Evolutionary conservation across 768 basidiomycete species (phyloP), one percentile per base, ranked within the genome.

Genomic region (Suillus hirtellus): DNA sequence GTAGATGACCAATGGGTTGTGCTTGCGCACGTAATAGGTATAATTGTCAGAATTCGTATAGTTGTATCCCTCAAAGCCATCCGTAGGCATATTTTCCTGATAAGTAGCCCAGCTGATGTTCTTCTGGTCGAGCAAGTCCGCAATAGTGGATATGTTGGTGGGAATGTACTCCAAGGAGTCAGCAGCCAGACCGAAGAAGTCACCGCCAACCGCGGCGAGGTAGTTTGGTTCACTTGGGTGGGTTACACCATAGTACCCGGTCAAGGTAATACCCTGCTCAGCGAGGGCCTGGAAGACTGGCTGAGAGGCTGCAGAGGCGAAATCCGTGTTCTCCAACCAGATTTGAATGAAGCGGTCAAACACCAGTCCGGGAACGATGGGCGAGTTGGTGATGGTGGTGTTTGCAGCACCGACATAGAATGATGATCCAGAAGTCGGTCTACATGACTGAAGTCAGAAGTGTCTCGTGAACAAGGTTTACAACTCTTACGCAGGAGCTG

Each of bases 201-300:
- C 82, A 44, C 86, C 86, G 19, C 82, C 83, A 11, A 78, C 74
- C 1, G 76, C 71, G 14, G 84, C 80, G 21, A 70, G 4, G 60
- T 82, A 88, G 73, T 89, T 89, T 38, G 88, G 87, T 70, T 89
- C 77, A 1, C 86, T 87, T 4, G 86, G 84, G 67, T 86, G 85
- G 34, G 84, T 84, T 44, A 85, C 64, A 4, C 73, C 81, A 63
- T 81, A 84, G 68, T 78, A 85, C 56, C 78, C 80, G 49, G 64
- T 71, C 19, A 85, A 72, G 7, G 77, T 65, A 62, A 89, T 75
- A 8, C 87, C 86, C 68, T 87, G 76, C 54, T 77, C 66, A 17
- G 81, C 79, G 62, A 89, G 71, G 53, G 72, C 70, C 46, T 66
- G 65, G 52, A 82, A 77, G 17, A 71, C 71, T 17, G 73, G 58